Base-by-base conservation (phyloP, 768 basidiomycete species). In the Boletus reticuloceps region DNA sequence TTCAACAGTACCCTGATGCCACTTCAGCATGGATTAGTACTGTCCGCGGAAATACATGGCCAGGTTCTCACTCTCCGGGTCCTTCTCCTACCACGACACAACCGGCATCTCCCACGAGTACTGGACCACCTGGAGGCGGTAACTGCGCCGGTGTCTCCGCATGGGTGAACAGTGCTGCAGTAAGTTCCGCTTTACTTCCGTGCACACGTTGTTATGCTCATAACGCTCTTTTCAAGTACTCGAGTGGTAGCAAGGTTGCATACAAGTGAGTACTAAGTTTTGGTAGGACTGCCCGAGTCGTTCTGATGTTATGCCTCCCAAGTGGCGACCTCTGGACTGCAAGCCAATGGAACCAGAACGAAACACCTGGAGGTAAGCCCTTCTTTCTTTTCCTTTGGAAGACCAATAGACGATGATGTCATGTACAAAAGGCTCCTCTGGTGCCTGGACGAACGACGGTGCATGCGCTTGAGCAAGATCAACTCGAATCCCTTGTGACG, bases 361-460 rank as follows among this genome's bases (percentile, higher is more conserved):
- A 78, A 60, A 34, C 50, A 6, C 69, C 69, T 17, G 67, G 64
- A 57, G 67, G 73, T 68, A 47, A 48, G 54, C 25, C n/a, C 31
- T 39, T 16, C 14, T 36, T 32, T 11, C 2, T 53, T 14, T 39
- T 11, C 4, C 6, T 9, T 27, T 12, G 20, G 31, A 31, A 43
- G 19, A 34, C 6, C 11, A 16, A 38, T 27, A 13, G 16, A 36
- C 27, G 38, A 11, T 40, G 10, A 47, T 31, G 22, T 6, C 5
- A 11, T 19, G 22, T 6, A 38, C 12, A 6, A 25, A 49, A 84
- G 82, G 78, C 41, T 17, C 74, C 34, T 76, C 78, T 29, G 77
- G 74, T 44, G 82, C 78, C 50, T 86, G 85, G 85, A 73, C 74
- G 42, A 79, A 86, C 63, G 68, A 81, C 65, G 85, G 84, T 5